Conservation (phyloP, 2,329 filamentous ascomycete genomes). For the Colletotrichum aenigma region DNA sequence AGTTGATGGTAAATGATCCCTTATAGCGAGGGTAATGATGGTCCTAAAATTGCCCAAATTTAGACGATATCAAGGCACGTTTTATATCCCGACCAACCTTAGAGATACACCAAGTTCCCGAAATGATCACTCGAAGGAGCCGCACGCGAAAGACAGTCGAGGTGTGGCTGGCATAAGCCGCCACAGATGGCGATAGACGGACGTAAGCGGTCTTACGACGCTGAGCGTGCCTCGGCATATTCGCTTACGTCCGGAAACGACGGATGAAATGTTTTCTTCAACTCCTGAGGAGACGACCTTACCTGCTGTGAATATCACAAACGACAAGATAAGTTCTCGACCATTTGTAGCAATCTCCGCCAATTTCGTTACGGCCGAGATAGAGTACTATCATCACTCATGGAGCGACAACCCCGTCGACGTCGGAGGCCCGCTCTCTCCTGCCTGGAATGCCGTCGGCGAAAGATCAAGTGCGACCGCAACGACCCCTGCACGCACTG, state of each 20-base stretch:
- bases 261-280: background rate
- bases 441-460: background rate
- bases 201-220: background rate
- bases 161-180: background rate
- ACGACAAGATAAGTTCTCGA: background rate
- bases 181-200: background rate
- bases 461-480: background rate
- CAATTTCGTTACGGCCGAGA: background rate
- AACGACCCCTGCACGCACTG: background rate
- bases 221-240: background rate
- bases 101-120: background rate
- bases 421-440: background rate
- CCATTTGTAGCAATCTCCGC: background rate
- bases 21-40: background rate
- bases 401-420: background rate
- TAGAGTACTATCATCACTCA: background rate
- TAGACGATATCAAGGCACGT: background rate
- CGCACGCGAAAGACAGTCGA: background rate
- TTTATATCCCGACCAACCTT: background rate
- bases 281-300: background rate
- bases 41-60: background rate
- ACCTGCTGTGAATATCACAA: background rate
- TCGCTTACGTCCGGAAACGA: background rate
- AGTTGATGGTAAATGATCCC: background rate
- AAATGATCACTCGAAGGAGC: background rate